phyloP scores from a whole-genome alignment of 495 filamentous ascomycete genomes.

The Hypoxylon intermedium region DNA sequence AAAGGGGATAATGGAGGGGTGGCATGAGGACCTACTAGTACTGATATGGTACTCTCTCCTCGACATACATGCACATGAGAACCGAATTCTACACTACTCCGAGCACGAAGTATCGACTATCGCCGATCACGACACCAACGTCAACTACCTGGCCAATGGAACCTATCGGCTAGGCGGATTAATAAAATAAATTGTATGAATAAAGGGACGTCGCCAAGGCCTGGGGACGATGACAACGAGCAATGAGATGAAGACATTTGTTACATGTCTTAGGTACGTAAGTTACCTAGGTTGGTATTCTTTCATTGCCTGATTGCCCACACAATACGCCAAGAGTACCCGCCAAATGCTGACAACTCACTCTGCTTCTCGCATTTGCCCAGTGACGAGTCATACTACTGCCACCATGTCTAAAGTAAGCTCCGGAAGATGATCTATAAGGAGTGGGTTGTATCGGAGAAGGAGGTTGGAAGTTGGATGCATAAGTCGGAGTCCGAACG shows the following conservation, averaged over 20 bases:
- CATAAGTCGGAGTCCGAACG: conserved; percentile 2
- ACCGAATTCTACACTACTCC: conserved; percentile 1
- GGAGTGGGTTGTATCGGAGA: background rate
- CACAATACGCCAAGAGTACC: background rate
- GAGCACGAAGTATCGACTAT: conserved; percentile 10
- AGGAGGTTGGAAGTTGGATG: background rate
- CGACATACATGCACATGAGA: too few relatives aligned
- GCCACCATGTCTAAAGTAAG: background rate
- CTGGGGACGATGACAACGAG: conserved; percentile 1
- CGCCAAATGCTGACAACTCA: background rate
- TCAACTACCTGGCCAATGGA: conserved; percentile 8
- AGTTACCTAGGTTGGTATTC: background rate
- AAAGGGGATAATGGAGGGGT: conserved; percentile 7
- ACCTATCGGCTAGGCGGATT: background rate
- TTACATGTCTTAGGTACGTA: background rate
- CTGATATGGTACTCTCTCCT: background rate
- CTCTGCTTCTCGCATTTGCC: background rate
- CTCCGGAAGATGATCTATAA: background rate
- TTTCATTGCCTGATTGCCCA: background rate
- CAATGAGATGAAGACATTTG: conserved; percentile 5
- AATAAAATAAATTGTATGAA: background rate
- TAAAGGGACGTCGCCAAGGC: conserved; percentile 13
- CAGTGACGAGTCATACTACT: background rate
- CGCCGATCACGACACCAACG: conserved; percentile 15
- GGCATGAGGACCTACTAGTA: conserved; percentile 8